These are phyloP conservation scores for Lactarius sanguifluus DNA, from an alignment of 768 basidiomycete species.

Conservation along the genomic window DNA sequence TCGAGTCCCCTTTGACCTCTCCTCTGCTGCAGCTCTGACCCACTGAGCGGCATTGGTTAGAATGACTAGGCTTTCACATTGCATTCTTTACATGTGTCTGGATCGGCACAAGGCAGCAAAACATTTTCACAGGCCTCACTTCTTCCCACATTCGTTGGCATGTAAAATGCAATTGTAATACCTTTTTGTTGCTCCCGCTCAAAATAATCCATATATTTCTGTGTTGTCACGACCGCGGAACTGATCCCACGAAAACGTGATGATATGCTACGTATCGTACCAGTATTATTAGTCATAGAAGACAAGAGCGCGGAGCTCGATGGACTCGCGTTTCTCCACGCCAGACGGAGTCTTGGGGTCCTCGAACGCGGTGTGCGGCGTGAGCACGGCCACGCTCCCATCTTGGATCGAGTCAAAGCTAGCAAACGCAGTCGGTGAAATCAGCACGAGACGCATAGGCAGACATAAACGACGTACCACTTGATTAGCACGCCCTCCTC, in stretches of 20 bases:
- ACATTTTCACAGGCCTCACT: too few relatives aligned
- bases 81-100: too few relatives aligned
- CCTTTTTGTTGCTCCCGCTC: too few relatives aligned
- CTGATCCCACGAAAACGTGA: background rate
- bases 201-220: too few relatives aligned
- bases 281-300: slow-evolving; percentile 48
- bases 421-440: slow-evolving; percentile 14
- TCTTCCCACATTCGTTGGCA: too few relatives aligned
- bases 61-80: too few relatives aligned
- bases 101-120: too few relatives aligned
- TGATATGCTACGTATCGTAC: background rate
- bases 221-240: background rate
- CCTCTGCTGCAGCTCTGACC: too few relatives aligned
- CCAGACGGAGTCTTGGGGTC: slow-evolving; percentile 54
- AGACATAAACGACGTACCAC: slow-evolving; percentile 38
- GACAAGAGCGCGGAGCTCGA: slow-evolving; percentile 62
- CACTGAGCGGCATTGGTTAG: too few relatives aligned
- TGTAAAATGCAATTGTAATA: too few relatives aligned
- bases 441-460: slow-evolving; percentile 2
- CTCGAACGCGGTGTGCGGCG: slow-evolving; percentile 63
- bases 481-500: slow-evolving; percentile 51
- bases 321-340: slow-evolving; percentile 53
- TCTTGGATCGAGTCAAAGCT: slow-evolving; percentile 40
- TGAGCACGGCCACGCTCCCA: slow-evolving; percentile 51
- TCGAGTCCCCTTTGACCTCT: too few relatives aligned